Evolutionary conservation across 164 flowering plant genomes (phyloP), one percentile per base, ranked within the genome.

Genomic region (Magnolia kwangsiensis): DNA sequence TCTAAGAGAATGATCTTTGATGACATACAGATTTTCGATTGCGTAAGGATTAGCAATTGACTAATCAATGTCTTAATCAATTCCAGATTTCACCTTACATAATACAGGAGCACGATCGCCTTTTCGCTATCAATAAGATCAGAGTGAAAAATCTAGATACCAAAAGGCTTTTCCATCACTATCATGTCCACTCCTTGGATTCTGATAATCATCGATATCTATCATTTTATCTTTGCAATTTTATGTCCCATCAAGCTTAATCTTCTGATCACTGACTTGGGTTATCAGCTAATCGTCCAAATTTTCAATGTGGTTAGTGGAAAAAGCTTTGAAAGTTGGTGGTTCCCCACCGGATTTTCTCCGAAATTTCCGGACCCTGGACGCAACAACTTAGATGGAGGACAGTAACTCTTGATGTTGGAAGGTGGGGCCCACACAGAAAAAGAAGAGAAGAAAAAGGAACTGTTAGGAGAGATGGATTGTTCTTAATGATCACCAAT

Each of bases 391-490:
- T 1, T 20, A 14, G 29, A 55, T 55, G 61, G 18, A 10, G 13
- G 61, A 55, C 18, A 55, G 61, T 55, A 55, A 55, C 13, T 55
- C 61, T 16, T 55, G 61, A 55, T 55, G 61, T 16, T 55, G 61
- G 61, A 55, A 55, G 61, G 61, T 10, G 18, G 18, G 61, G 61
- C 61, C 61, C 61, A 55, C 61, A 10, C 61, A 13, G 65, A 16
- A 16, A 61, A 73, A 9, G 75, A 21, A 37, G 16, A 23, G 13
- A 64, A 50, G 19, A 24, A 64, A 18, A 64, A 74, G 37, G 74
- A 75, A 66, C 67, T 63, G 74, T 79, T 76, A 64, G 78, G 85
- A 82, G 78, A 67, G 82, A 82, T 37, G 80, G 83, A 84, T 74
- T 78, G 80, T 76, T 78, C 81, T 78, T 67, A 78, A 76, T 82